A percentile compares a stretch with the other conserved stretches of the same genome.
Conservation (phyloP, 108 stramenopile species). For the Nitzschia sp. region DNA sequence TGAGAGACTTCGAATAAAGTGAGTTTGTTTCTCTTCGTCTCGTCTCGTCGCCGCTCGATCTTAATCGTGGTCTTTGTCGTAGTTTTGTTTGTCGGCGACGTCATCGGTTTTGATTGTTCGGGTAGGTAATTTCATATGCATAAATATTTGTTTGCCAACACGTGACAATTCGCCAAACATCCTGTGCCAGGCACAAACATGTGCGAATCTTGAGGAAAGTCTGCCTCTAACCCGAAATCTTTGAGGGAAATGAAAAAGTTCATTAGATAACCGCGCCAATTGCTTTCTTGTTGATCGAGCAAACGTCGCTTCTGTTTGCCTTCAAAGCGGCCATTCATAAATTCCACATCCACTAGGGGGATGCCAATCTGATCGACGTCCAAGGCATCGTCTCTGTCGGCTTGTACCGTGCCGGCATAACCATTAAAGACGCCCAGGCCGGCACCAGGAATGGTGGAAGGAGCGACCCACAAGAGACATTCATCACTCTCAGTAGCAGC, state of each 20-base stretch:
- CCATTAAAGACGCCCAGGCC: neutral
- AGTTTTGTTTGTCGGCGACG: no score
- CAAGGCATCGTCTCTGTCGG: neutral
- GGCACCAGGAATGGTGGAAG: conserved; percentile 16
- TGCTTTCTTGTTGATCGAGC: neutral
- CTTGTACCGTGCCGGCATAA: neutral
- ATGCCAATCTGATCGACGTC: neutral
- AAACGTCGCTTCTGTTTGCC: neutral
- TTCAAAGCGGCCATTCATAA: no score
- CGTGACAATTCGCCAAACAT: conserved; percentile 25
- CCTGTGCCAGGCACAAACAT: conserved; percentile 40
- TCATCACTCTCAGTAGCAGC: no score
- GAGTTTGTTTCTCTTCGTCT: no score
- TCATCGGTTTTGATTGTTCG: no score
- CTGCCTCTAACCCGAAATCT: neutral
- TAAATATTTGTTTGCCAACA: no score
- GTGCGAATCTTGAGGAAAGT: neutral
- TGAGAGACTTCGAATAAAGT: no score
- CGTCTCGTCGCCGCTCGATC: no score
- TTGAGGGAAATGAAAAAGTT: neutral
- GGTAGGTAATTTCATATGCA: no score
- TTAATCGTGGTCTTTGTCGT: no score
- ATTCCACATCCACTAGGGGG: no score
- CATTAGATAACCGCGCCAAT: neutral
- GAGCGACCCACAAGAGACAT: neutral